Base-by-base conservation (phyloP, 371 early-diverging fungal genomes). In the Zychaea mexicana region DNA sequence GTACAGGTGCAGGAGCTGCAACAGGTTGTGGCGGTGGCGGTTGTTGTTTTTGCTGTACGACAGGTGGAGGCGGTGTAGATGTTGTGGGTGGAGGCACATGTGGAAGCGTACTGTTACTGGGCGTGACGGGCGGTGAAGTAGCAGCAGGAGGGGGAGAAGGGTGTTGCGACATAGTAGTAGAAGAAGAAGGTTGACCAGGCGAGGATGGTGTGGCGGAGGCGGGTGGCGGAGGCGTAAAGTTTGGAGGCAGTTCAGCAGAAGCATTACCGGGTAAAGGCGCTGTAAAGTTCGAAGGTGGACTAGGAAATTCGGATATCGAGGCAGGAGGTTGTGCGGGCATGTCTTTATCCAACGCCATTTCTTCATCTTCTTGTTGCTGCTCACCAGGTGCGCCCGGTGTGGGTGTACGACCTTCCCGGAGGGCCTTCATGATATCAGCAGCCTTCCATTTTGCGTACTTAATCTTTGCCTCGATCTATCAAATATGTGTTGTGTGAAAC, bases 361-460 rank as follows among this genome's bases (percentile, higher is more conserved):
- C 52, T 27, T 59, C 42, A 36, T 55, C 65, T 2, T 56, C 56
- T 42, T 61, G 64, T 32, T 70, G 60, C 6, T 67, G 64, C 24
- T 70, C 81, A 15, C 76, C 81, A 3, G 90, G 87, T 60, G 89
- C 86, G 28, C 90, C 92, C 24, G 89, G 79, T 10, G 64, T 72
- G 15, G 96, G 95, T 8, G 56, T 65, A 22, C 92, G 83, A 6
- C 96, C 98, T 71, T 96, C 96, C n/a, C 91, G 83, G 22, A 95
- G 67, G 1, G 97, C 95, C 68, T 94, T 96, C 61, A 92, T 81
- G 31, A 98, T 97, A 66, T 96, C 95, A 0, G 93, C 85, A 3
- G 97, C 97, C 57, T 96, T 91, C 92, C 93, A 98, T 70, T 97
- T 97, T 1, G 98, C 86, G 74, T 98, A 98, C 62, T 90, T 92